Conservation (phyloP, 106 monocot genomes). For the Dioscorea dumetorum region DNA sequence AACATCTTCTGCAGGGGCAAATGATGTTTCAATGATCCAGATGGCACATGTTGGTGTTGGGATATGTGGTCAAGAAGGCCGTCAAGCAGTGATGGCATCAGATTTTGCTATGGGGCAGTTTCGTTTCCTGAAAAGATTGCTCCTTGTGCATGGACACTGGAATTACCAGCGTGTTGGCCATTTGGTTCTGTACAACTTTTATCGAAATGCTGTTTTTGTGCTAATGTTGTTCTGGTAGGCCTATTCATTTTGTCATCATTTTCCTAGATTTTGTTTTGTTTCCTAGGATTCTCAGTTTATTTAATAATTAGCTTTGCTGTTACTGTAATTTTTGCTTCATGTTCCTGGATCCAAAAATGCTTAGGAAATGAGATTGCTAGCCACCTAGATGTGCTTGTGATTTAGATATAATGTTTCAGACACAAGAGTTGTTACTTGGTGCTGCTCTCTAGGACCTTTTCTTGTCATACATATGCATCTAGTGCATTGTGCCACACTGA, state of each 20-base stretch:
- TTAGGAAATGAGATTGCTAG: no score
- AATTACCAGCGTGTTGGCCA: constrained; percentile 96
- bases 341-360: no score
- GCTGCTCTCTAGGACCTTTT: no score
- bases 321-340: no score
- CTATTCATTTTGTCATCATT: background rate
- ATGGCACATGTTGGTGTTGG: constrained; percentile 99
- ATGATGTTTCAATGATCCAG: constrained; percentile 99
- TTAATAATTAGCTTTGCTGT: background rate
- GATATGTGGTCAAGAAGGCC: constrained; percentile 96
- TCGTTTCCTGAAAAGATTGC: constrained; percentile 88
- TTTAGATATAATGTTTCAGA: no score
- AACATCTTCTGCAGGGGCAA: constrained; percentile 56
- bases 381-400: no score
- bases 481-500: no score
- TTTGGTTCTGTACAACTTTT: constrained; percentile 92
- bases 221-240: constrained; percentile 92
- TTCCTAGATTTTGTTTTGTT: background rate
- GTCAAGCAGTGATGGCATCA: constrained; percentile 97
- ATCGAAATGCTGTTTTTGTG: constrained; percentile 95
- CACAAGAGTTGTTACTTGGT: no score
- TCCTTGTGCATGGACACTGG: constrained; percentile 99
- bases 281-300: background rate
- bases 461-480: no score
- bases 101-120: constrained; percentile 99